These are phyloP conservation scores for Aaosphaeria pasadenensis DNA, from an alignment of 2,329 filamentous ascomycete genomes.

Conservation along the genomic window DNA sequence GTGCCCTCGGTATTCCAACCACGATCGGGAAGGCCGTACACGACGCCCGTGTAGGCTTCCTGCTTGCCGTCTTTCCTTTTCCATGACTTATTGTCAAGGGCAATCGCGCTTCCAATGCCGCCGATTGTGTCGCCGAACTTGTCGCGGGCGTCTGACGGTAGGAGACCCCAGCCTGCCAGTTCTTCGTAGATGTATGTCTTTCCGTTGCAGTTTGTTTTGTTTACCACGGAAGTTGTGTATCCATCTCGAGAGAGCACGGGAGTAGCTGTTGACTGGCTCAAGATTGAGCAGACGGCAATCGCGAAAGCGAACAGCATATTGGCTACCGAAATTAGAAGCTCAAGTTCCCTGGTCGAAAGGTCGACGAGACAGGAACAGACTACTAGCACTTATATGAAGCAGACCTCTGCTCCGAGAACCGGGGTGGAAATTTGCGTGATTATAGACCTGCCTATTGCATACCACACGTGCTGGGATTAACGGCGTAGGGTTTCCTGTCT, in stretches of 20 bases:
- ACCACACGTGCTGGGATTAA: not conserved
- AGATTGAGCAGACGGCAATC: constrained; percentile 17
- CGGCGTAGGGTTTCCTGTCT: not conserved
- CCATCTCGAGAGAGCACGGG: constrained; percentile 6
- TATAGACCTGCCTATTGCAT: not conserved
- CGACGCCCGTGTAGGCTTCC: constrained; percentile 55
- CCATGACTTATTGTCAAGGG: constrained; percentile 61
- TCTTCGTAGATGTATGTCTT: constrained; percentile 63
- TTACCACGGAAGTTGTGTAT: constrained; percentile 10
- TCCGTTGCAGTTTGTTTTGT: constrained; percentile 54
- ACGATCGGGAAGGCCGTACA: constrained; percentile 65
- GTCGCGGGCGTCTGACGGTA: constrained; percentile 58
- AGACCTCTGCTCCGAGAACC: not conserved
- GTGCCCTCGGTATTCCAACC: constrained; percentile 73
- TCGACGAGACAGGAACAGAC: too few species aligned
- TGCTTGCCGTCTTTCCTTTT: constrained; percentile 45
- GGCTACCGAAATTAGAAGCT: not conserved
- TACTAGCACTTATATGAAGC: not conserved
- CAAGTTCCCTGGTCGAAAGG: too few species aligned
- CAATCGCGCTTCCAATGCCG: constrained; percentile 63
- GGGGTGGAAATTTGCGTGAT: not conserved
- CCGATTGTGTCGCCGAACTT: constrained; percentile 68
- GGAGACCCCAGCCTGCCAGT: constrained; percentile 64
- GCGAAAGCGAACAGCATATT: constrained; percentile 17
- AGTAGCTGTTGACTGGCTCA: constrained; percentile 9